phyloP scores from a whole-genome alignment of 805 yeast genomes.

The Candida patagonica region DNA sequence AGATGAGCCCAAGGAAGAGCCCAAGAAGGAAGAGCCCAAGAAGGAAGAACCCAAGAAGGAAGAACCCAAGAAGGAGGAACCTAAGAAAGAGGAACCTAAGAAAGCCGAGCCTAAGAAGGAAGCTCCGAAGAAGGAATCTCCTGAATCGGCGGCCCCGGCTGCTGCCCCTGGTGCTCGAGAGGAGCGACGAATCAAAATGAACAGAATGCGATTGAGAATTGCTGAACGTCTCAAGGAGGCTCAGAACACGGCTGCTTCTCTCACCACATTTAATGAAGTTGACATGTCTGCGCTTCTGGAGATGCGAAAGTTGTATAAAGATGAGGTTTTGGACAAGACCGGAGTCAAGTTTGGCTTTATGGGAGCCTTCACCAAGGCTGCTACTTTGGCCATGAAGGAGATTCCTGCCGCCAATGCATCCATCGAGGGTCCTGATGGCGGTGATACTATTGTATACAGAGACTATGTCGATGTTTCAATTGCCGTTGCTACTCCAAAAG shows the following conservation, averaged over 20 bases:
- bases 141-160: conserved; percentile 27
- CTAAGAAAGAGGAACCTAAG: conserved; percentile 20
- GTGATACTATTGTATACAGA: conserved; percentile 88
- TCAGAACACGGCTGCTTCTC: conserved; percentile 96
- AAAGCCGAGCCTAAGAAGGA: conserved; percentile 15
- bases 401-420: conserved; percentile 93
- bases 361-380: conserved; percentile 96
- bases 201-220: conserved; percentile 97
- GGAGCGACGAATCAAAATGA: conserved; percentile 94
- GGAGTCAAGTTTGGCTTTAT: conserved; percentile 96
- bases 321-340: conserved; percentile 86
- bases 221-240: conserved; percentile 99
- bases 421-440: conserved; percentile 60
- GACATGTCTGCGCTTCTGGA: conserved; percentile 90
- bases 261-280: conserved; percentile 96
- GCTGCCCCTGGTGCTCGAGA: conserved; percentile 56
- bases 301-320: conserved; percentile 94
- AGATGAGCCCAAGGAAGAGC: conserved; percentile 25
- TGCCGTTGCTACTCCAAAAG: conserved; percentile 99
- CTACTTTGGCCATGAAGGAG: conserved; percentile 85
- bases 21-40: conserved; percentile 17
- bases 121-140: conserved; percentile 21
- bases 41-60: conserved; percentile 19
- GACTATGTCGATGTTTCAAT: conserved; percentile 93
- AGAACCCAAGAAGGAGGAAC: conserved; percentile 26